Percentiles rank a stretch among this genome's conserved stretches.
These are phyloP conservation scores for Akebia trifoliata DNA, from an alignment of 164 flowering plant genomes.

Conservation along the genomic window DNA sequence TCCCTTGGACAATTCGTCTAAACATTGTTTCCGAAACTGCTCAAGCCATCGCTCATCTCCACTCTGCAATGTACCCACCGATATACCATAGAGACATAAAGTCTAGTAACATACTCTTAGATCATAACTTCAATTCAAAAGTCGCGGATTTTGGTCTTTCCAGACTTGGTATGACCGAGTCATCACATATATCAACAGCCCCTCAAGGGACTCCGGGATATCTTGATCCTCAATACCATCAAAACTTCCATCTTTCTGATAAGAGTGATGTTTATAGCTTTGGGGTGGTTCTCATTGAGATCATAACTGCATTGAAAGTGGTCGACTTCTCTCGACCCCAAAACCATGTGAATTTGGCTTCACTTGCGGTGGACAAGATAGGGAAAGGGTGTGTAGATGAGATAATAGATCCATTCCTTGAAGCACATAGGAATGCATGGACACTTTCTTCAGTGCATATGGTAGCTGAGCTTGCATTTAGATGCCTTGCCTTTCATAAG, in stretches of 20 bases:
- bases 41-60: too few species aligned
- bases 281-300: conserved; percentile 80
- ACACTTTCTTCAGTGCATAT: conserved; percentile 41
- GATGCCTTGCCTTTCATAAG: conserved; percentile 74
- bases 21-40: conserved; percentile 69
- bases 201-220: too few species aligned
- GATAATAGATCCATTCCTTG: conserved; percentile 66
- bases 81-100: conserved; percentile 79
- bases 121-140: conserved; percentile 50
- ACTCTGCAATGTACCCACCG: conserved; percentile 61
- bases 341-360: conserved; percentile 66
- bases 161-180: conserved; percentile 45
- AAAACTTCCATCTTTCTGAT: too few species aligned
- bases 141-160: conserved; percentile 90
- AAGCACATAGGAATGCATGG: conserved; percentile 41
- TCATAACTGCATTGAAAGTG: conserved; percentile 58
- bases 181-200: conserved; percentile 75
- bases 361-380: conserved; percentile 54
- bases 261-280: too few species aligned
- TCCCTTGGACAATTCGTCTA: conserved; percentile 63
- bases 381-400: conserved; percentile 56
- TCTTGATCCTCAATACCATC: too few species aligned
- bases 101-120: conserved; percentile 78
- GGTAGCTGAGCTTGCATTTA: conserved; percentile 73
- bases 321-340: conserved; percentile 59